Evolutionary conservation across 345 rosid genomes (phyloP), one percentile per base, ranked within the genome.

Genomic region (Corymbia maculata): DNA sequence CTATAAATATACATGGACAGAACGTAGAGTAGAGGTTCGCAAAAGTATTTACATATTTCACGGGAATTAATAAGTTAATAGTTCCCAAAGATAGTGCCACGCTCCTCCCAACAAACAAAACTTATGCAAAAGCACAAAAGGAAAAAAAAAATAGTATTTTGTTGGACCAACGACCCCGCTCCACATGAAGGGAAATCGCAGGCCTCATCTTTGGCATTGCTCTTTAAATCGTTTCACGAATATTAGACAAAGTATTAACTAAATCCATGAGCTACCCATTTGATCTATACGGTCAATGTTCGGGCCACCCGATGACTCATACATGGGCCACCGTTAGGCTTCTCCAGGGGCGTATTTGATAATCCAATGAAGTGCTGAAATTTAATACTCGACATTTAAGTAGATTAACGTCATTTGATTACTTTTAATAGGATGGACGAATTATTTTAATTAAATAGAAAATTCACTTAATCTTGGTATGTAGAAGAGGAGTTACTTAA

Each of bases 51-150:
- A 68, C 79, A 8, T 11, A 68, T 7, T 30, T 68, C 79, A 68
- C 79, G 0, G 42, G 22, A 30, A 68, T 68, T 1, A 68, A 15
- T 8, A 68, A 15, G 12, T 8, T 0, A 30, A 32, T 61, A 0
- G 68, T 28, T 61, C 0, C 68, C 61, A 55, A 9, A 55, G 61
- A 55, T 22, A 55, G 13, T 21, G 28, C 28, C 61, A 55, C 9
- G 61, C 28, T 55, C 28, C 61, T 36, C 61, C 61, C 32, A 28
- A 9, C 79, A 30, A 68, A 68, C 79, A 32, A 8, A 68, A 32
- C 79, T 32, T 32, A 17, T 16, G 79, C 45, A 68, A 68, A 68
- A 17, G 11, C 45, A 68, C 79, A 2, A 32, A 16, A 68, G 79
- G 12, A 4, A 14, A 36, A 32, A 36, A 4, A 17, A 6, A 36